Conservation (phyloP, 768 basidiomycete genomes). For the Leccinum pellstonianum region DNA sequence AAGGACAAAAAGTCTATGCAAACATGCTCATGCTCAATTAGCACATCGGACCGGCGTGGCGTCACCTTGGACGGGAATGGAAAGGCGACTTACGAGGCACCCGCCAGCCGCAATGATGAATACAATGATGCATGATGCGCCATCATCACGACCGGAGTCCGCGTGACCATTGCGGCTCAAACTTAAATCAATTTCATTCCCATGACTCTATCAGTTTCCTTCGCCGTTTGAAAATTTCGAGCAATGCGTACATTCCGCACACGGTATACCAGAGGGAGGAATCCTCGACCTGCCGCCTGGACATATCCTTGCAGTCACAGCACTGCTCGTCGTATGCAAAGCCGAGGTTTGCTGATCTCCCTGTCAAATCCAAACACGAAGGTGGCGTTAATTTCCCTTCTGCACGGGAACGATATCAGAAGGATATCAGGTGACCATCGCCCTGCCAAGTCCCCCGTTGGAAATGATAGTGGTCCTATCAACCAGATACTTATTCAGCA, state of each 20-base stretch:
- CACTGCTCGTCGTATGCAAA: not conserved
- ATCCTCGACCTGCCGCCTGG: conserved; percentile 27
- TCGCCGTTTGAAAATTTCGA: conserved; percentile 27
- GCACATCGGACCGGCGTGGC: conserved; percentile 6
- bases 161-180: conserved; percentile 14
- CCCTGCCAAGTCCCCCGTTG: conserved; percentile 19
- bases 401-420: conserved; percentile 30
- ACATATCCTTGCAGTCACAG: conserved; percentile 17
- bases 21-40: conserved; percentile 8
- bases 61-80: conserved; percentile 15
- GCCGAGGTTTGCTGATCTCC: conserved; percentile 11
- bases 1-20: not conserved
- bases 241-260: conserved; percentile 27
- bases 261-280: conserved; percentile 31
- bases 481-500: conserved; percentile 34
- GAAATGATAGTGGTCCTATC: not conserved
- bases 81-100: not conserved
- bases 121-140: not conserved
- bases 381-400: conserved; percentile 18
- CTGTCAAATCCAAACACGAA: conserved; percentile 28
- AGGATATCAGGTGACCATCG: conserved; percentile 33
- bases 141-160: conserved; percentile 14
- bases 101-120: not conserved
- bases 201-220: conserved; percentile 16
- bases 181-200: conserved; percentile 18